A percentile compares a stretch with the other conserved stretches of the same genome.
These are phyloP conservation scores for Podaxis sp. DNA, from an alignment of 768 basidiomycete genomes.

Conservation along the genomic window DNA sequence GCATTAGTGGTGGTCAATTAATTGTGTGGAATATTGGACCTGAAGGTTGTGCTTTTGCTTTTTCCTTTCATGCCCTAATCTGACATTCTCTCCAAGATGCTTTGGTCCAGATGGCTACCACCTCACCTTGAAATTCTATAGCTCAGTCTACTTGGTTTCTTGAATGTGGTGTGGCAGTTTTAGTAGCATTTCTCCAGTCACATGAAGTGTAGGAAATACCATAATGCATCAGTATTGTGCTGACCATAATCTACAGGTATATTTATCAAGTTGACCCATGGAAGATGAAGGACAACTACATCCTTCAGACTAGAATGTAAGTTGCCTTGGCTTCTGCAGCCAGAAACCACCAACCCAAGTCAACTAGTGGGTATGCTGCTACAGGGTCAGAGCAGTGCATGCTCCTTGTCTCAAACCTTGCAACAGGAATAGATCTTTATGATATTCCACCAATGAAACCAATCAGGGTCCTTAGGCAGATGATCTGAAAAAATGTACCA, in stretches of 20 bases:
- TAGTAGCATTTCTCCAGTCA: neutral
- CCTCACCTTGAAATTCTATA: neutral
- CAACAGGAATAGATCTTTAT: conserved; percentile 1
- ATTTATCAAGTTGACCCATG: neutral
- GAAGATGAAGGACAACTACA: neutral
- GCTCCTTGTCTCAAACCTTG: neutral
- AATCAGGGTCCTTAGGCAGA: neutral
- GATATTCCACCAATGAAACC: neutral
- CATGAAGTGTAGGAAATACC: neutral
- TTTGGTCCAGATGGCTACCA: neutral
- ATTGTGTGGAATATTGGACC: neutral
- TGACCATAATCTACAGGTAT: neutral
- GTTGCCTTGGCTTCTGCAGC: neutral
- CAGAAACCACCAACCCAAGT: neutral
- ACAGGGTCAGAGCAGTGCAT: neutral
- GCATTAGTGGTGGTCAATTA: neutral
- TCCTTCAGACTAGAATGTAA: conserved; percentile 1
- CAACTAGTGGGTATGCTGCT: neutral
- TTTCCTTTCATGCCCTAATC: neutral
- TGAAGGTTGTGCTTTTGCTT: neutral
- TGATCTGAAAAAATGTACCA: neutral
- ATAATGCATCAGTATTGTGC: neutral
- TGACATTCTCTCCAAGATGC: neutral
- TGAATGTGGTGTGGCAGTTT: neutral
- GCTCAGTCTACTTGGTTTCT: neutral